A percentile compares a stretch with the other conserved stretches of the same genome.
Conservation (phyloP, 495 filamentous ascomycete genomes). For the Podospora pseudoanserina region DNA sequence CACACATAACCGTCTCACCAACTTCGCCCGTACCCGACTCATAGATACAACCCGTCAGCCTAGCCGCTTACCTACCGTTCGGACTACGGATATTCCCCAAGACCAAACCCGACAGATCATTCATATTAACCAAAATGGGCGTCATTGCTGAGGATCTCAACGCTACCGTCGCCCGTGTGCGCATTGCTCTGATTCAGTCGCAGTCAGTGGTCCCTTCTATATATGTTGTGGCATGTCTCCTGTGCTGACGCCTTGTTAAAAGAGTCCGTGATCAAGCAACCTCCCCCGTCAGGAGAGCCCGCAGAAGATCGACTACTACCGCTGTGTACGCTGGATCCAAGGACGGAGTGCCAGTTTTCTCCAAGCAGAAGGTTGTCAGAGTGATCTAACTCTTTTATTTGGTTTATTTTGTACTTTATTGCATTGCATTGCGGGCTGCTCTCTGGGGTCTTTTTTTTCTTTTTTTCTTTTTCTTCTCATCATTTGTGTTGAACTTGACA, state of each 20-base stretch:
- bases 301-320: conserved; percentile 27
- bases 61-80: not conserved
- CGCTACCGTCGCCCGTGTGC: conserved; percentile 30
- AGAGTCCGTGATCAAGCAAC: conserved; percentile 27
- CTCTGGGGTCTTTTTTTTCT: not conserved
- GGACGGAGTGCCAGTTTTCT: conserved; percentile 28
- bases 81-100: conserved; percentile 34
- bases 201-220: conserved; percentile 27
- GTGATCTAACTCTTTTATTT: conserved; percentile 18
- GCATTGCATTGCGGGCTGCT: not conserved
- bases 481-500: not conserved
- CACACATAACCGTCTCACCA: not conserved
- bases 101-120: not conserved
- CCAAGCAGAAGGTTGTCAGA: conserved; percentile 32
- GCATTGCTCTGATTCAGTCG: conserved; percentile 34
- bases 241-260: not conserved
- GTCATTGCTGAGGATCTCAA: conserved; percentile 24
- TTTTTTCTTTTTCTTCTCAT: not conserved
- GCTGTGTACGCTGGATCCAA: conserved; percentile 26
- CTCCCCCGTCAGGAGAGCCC: conserved; percentile 21
- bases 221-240: not conserved
- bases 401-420: conserved; percentile 6
- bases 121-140: conserved; percentile 14
- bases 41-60: not conserved
- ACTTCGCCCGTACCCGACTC: not conserved